Evolutionary conservation across 129 eudicot species (phyloP).

Genomic region (Calendula officinalis): DNA sequence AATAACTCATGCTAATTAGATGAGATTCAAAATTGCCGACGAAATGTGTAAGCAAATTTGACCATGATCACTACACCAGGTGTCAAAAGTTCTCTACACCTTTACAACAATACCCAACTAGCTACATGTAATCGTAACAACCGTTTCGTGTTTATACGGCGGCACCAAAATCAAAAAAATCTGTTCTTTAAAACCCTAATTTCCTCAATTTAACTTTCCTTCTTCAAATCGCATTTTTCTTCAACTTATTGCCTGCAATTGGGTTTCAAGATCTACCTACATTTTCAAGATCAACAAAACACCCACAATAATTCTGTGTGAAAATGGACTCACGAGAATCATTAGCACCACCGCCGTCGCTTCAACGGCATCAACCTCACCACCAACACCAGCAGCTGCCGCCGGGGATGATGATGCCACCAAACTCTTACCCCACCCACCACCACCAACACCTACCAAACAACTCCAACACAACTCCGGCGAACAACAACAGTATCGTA

Average conservation of each 20-base stretch:
- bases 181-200: conserved; percentile 23
- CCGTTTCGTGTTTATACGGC: conserved; percentile 28
- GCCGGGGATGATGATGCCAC: conserved; percentile 39
- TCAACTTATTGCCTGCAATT: not conserved
- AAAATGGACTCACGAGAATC: conserved; percentile 55
- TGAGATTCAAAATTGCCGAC: conserved; percentile 42
- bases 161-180: conserved; percentile 17
- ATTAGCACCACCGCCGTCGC: conserved; percentile 36
- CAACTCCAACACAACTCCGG: conserved; percentile 22
- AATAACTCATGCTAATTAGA: not conserved
- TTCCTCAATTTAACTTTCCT: not conserved
- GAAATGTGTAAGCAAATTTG: conserved; percentile 31
- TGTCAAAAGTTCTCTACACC: conserved; percentile 31
- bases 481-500: conserved; percentile 25
- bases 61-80: conserved; percentile 41
- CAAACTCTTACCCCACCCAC: conserved; percentile 24
- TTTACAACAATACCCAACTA: conserved; percentile 36
- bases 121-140: conserved; percentile 15
- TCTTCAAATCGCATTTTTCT: conserved; percentile 13
- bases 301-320: conserved; percentile 9
- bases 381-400: conserved; percentile 27
- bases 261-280: conserved; percentile 20
- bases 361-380: conserved; percentile 37
- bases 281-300: conserved; percentile 22
- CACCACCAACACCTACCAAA: conserved; percentile 31